These are phyloP conservation scores for Ganoderma sinense DNA, from an alignment of 1,284 basidiomycete species.

Conservation along the genomic window DNA sequence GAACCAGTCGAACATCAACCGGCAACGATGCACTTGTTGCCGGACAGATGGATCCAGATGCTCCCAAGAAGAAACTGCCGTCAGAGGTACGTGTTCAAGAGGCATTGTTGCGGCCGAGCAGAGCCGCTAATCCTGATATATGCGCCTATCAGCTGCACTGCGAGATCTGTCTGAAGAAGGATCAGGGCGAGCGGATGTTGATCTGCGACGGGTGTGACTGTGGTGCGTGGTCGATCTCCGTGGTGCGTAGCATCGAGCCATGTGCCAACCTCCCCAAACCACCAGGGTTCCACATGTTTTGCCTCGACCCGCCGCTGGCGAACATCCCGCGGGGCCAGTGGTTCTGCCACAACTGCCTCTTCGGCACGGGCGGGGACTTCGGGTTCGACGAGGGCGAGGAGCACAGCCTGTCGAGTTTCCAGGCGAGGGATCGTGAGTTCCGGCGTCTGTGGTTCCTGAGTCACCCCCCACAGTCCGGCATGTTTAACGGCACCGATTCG, in stretches of 20 bases:
- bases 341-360: constrained; percentile 95
- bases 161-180: constrained; percentile 91
- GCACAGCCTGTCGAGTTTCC: constrained; percentile 92
- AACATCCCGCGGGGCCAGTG: constrained; percentile 92
- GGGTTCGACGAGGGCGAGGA: constrained; percentile 99
- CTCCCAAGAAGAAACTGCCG: constrained; percentile 24
- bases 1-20: constrained; percentile 27
- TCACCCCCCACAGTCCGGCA: constrained; percentile 62
- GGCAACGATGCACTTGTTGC: constrained; percentile 20
- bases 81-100: constrained; percentile 32
- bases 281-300: constrained; percentile 94
- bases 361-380: constrained; percentile 96
- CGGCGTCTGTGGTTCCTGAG: constrained; percentile 87
- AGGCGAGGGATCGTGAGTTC: constrained; percentile 91
- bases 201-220: constrained; percentile 98
- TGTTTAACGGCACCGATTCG: constrained; percentile 26
- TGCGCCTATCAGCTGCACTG: constrained; percentile 64
- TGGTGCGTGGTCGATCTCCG: constrained; percentile 58
- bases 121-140: not conserved
- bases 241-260: not conserved
- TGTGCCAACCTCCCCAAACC: constrained; percentile 18
- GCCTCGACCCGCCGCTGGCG: constrained; percentile 89
- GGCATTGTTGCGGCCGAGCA: not conserved
- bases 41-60: constrained; percentile 11
- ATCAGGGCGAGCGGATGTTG: constrained; percentile 90